Evolutionary conservation across 2,329 filamentous ascomycete species (phyloP).

Genomic region (Tolypocladium nubicola): DNA sequence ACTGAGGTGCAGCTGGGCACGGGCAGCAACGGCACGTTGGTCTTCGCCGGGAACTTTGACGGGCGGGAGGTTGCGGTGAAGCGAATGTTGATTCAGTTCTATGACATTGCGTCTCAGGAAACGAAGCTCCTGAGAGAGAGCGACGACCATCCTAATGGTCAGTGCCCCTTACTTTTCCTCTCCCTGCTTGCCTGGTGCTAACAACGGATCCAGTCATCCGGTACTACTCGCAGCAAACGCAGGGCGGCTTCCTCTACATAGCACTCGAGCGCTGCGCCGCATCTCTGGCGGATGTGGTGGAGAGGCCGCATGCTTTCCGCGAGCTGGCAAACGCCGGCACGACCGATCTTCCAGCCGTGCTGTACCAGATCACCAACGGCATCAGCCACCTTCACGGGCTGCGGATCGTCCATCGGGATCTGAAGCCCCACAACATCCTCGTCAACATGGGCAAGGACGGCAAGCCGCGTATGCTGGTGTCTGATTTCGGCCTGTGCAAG

Average conservation of each 20-base stretch:
- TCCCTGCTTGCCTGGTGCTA: not conserved
- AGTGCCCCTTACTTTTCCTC: constrained; percentile 6
- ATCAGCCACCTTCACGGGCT: constrained; percentile 82
- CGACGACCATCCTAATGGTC: constrained; percentile 84
- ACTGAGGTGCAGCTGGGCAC: constrained; percentile 55
- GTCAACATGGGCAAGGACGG: constrained; percentile 63
- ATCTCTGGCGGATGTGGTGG: constrained; percentile 83
- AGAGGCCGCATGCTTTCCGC: constrained; percentile 57
- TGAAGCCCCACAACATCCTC: constrained; percentile 96
- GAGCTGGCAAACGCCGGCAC: constrained; percentile 63
- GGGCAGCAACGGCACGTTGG: constrained; percentile 93
- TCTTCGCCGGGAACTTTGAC: constrained; percentile 91
- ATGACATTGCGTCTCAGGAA: constrained; percentile 89
- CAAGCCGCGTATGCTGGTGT: constrained; percentile 79
- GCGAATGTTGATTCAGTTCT: constrained; percentile 92
- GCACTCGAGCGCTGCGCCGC: constrained; percentile 89
- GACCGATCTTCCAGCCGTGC: constrained; percentile 64
- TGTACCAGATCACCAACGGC: constrained; percentile 85
- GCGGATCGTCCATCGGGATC: constrained; percentile 90
- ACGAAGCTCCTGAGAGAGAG: constrained; percentile 84
- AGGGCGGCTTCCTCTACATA: constrained; percentile 88
- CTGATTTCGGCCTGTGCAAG: constrained; percentile 96
- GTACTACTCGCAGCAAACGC: constrained; percentile 86
- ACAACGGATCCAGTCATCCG: constrained; percentile 59
- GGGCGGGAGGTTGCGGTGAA: constrained; percentile 91